Percentiles rank a stretch among this genome's conserved stretches.
phyloP scores from a whole-genome alignment of 108 stramenopile species.

The Stephanodiscus triporus region DNA sequence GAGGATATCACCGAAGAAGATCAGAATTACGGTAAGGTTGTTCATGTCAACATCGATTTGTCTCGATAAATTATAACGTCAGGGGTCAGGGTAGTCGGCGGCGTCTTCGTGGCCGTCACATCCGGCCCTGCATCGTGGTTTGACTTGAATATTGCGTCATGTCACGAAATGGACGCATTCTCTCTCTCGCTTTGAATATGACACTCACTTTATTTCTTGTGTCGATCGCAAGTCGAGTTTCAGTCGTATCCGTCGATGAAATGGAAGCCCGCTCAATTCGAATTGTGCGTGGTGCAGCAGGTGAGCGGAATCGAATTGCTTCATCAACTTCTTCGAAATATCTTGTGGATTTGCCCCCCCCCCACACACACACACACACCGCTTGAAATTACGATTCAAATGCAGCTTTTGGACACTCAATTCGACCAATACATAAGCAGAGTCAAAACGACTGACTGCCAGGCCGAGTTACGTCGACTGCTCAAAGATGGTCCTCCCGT shows the following conservation, averaged over 20 bases:
- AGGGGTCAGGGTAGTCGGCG: background rate
- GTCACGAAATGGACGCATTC: background rate
- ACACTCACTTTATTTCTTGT: background rate
- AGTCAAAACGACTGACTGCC: constrained; percentile 81
- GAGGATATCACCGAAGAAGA: constrained; percentile 83
- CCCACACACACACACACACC: background rate
- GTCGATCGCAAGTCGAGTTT: constrained; percentile 63
- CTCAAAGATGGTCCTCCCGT: constrained; percentile 77
- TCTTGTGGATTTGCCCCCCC: background rate
- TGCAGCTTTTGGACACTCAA: constrained; percentile 50
- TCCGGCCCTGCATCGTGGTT: background rate
- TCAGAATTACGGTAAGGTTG: constrained; percentile 77
- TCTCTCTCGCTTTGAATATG: background rate
- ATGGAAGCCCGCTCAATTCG: constrained; percentile 74
- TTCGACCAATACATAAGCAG: constrained; percentile 54
- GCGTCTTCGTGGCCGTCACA: too few species aligned
- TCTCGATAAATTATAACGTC: background rate
- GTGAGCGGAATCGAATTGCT: constrained; percentile 26
- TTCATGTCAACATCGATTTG: background rate
- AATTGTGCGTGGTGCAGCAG: constrained; percentile 63
- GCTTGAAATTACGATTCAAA: background rate
- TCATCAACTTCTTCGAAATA: too few species aligned
- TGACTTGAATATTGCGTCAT: background rate
- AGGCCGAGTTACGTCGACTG: constrained; percentile 77
- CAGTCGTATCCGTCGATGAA: constrained; percentile 68